Evolutionary conservation across 805 yeast genomes (phyloP).

Genomic region (Debaryomyces castellii): DNA sequence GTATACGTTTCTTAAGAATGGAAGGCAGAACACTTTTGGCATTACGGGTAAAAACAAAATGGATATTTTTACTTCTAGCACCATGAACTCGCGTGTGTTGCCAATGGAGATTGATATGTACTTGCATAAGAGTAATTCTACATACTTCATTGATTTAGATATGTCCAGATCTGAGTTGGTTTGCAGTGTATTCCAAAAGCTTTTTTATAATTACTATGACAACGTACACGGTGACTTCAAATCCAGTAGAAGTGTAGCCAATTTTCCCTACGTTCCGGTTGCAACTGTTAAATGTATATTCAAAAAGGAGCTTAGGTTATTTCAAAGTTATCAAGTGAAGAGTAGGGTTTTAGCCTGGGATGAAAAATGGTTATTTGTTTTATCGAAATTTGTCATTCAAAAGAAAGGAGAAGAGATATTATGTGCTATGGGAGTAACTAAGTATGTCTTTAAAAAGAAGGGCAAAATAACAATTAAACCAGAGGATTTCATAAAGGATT

Average conservation of each 20-base stretch:
- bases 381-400: slow-evolving; percentile 57
- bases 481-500: slow-evolving; percentile 50
- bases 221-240: slow-evolving; percentile 35
- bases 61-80: slow-evolving; percentile 44
- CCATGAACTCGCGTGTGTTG: slow-evolving; percentile 57
- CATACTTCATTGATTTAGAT: slow-evolving; percentile 81
- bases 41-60: slow-evolving; percentile 21
- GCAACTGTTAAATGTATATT: slow-evolving; percentile 70
- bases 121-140: slow-evolving; percentile 83
- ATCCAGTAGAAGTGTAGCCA: slow-evolving; percentile 16
- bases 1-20: slow-evolving; percentile 15
- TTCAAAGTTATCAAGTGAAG: slow-evolving; percentile 53
- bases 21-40: slow-evolving; percentile 32
- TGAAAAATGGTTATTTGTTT: slow-evolving; percentile 76
- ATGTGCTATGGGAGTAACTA: slow-evolving; percentile 66
- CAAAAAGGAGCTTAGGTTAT: slow-evolving; percentile 71
- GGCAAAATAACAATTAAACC: slow-evolving; percentile 78
- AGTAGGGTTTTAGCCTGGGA: slow-evolving; percentile 79
- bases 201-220: slow-evolving; percentile 47
- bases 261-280: slow-evolving; percentile 70
- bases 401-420: slow-evolving; percentile 20
- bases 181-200: slow-evolving; percentile 54
- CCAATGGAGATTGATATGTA: slow-evolving; percentile 84
- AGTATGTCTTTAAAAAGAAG: slow-evolving; percentile 72
- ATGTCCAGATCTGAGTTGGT: slow-evolving; percentile 69